These are phyloP conservation scores for Zygoascus flipseniorum DNA, from an alignment of 805 yeast species.

Conservation along the genomic window DNA sequence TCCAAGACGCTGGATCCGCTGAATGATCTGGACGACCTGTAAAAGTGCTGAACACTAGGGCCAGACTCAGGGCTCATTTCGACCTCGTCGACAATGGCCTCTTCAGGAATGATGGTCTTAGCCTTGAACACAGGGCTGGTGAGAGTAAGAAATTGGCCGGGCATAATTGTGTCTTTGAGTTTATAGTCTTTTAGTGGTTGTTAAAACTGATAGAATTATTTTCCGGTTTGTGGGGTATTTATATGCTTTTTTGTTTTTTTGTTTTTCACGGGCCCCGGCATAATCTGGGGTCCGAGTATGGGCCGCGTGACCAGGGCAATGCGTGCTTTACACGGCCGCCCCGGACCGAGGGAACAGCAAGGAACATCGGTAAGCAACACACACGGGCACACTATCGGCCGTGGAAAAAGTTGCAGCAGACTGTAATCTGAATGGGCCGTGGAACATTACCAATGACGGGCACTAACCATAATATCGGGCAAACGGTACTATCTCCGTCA, in stretches of 20 bases:
- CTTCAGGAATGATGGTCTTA: not conserved
- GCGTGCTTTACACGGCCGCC: no score
- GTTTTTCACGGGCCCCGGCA: not conserved
- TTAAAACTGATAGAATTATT: not conserved
- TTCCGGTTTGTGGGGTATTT: not conserved
- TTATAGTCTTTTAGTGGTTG: not conserved
- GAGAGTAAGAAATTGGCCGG: not conserved
- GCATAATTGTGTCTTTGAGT: not conserved
- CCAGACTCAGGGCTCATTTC: not conserved
- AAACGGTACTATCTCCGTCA: no score
- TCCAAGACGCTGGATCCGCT: slow-evolving; percentile 1
- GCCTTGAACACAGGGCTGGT: not conserved
- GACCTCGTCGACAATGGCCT: not conserved
- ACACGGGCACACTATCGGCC: no score
- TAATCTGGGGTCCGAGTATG: not conserved
- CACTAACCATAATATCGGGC: no score
- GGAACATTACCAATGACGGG: no score
- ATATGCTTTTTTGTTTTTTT: not conserved
- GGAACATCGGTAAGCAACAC: no score
- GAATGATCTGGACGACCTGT: not conserved
- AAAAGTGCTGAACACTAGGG: not conserved
- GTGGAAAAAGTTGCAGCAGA: no score
- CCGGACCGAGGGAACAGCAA: no score
- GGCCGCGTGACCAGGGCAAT: not conserved
- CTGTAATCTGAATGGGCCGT: no score